Percentiles rank a stretch among this genome's conserved stretches.
Conservation (phyloP, 345 rosid species). For the Eucalyptus sp. region DNA sequence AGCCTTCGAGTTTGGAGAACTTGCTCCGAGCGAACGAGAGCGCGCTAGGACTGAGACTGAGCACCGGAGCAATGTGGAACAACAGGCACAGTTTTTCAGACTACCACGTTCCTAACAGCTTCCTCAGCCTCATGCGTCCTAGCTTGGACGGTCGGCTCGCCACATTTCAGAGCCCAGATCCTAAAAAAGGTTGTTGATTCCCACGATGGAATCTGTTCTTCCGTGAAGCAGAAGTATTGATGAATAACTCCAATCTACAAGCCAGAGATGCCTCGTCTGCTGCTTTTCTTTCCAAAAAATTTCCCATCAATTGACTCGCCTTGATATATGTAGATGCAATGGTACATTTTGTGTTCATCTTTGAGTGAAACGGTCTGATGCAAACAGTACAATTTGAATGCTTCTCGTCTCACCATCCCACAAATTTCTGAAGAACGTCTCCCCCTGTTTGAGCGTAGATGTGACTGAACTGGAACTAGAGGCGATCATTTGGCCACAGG, state of each 20-base stretch:
- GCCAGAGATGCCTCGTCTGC: neutral
- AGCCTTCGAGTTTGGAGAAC: constrained; percentile 11
- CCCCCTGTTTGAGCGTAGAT: neutral
- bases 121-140: constrained; percentile 2
- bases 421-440: neutral
- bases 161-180: constrained; percentile 7
- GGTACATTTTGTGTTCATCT: neutral
- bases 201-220: constrained; percentile 4
- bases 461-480: neutral
- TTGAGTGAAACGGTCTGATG: neutral
- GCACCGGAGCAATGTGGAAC: constrained; percentile 19
- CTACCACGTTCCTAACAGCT: constrained; percentile 14
- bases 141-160: constrained; percentile 12
- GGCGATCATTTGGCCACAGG: neutral
- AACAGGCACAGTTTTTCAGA: constrained; percentile 12
- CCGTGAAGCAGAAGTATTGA: neutral
- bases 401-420: neutral
- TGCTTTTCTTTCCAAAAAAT: neutral
- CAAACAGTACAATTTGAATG: neutral
- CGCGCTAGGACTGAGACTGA: constrained; percentile 10
- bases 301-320: neutral
- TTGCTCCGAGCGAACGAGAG: neutral
- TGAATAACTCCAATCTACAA: neutral
- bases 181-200: neutral
- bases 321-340: neutral